phyloP scores from a whole-genome alignment of 331 rosid genomes.

The Dryas integrifolia region DNA sequence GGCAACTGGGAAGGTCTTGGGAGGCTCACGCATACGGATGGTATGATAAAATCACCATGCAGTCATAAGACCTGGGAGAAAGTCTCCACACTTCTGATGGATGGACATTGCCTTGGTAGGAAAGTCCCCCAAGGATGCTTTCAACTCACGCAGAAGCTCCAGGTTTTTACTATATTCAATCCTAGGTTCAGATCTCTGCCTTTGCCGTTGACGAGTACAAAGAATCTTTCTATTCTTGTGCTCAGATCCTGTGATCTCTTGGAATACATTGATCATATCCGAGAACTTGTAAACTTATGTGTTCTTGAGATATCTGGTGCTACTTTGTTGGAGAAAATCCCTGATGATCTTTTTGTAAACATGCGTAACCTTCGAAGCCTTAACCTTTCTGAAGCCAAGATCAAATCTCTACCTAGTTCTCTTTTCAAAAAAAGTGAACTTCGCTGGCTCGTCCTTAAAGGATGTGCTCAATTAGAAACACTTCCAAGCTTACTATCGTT shows the following conservation, averaged over 20 bases:
- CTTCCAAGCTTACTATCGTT: conserved; percentile 21
- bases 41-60: conserved; percentile 29
- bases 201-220: not conserved
- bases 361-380: conserved; percentile 31
- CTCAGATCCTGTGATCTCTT: conserved; percentile 38
- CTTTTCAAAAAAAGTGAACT: conserved; percentile 20
- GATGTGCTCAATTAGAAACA: conserved; percentile 19
- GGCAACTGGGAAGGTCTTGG: conserved; percentile 28
- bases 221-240: conserved; percentile 34
- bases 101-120: conserved; percentile 31
- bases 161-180: conserved; percentile 25
- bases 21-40: conserved; percentile 19
- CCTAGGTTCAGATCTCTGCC: conserved; percentile 26
- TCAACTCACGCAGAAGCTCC: conserved; percentile 7
- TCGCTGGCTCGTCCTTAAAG: conserved; percentile 32
- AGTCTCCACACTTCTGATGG: conserved; percentile 30
- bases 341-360: conserved; percentile 3
- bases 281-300: not conserved
- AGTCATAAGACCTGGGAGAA: conserved; percentile 8
- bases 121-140: conserved; percentile 27
- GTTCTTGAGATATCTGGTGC: conserved; percentile 44
- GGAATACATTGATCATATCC: conserved; percentile 7
- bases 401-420: conserved; percentile 28
- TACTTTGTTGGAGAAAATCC: conserved; percentile 11
- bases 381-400: conserved; percentile 29